Conservation (phyloP, 2,329 filamentous ascomycete species). For the Sporothrix curviconia region DNA sequence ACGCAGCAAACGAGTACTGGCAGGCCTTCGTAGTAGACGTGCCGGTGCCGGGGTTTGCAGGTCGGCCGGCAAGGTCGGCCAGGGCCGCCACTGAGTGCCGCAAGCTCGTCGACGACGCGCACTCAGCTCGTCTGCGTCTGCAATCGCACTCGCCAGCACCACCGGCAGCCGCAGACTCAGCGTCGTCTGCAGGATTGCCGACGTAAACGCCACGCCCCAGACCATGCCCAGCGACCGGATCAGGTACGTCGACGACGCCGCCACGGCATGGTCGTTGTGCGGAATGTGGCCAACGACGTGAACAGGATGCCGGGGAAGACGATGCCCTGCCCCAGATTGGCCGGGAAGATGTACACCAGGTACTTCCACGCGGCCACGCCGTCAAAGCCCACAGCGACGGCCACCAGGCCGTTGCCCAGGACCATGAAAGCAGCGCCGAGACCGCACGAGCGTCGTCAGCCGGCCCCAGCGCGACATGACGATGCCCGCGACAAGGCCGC, state of each 20-base stretch:
- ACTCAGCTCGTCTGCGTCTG: conserved; percentile 49
- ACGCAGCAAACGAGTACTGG: conserved; percentile 49
- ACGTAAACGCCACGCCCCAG: conserved; percentile 58
- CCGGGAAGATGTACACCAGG: conserved; percentile 49
- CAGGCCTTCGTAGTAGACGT: conserved; percentile 56
- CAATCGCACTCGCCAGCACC: conserved; percentile 44
- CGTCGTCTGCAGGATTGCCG: conserved; percentile 56
- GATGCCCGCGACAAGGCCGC: conserved; percentile 49
- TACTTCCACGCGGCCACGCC: conserved; percentile 48
- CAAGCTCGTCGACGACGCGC: conserved; percentile 50
- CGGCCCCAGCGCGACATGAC: conserved; percentile 47
- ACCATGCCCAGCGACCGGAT: conserved; percentile 57
- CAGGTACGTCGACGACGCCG: conserved; percentile 43
- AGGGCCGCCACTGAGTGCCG: conserved; percentile 54
- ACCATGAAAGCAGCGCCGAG: conserved; percentile 45
- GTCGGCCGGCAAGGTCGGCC: conserved; percentile 46
- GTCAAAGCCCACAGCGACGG: conserved; percentile 31
- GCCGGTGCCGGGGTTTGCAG: conserved; percentile 48
- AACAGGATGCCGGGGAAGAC: conserved; percentile 54
- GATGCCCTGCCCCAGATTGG: conserved; percentile 54
- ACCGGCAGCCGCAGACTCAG: conserved; percentile 47
- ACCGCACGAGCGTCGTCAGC: conserved; percentile 46
- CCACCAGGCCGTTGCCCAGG: conserved; percentile 37
- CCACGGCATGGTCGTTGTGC: conserved; percentile 33
- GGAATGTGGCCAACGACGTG: conserved; percentile 57